A percentile compares a stretch with the other conserved stretches of the same genome.
Conservation (phyloP, 306 rosid species). For the Lagenaria siceraria region DNA sequence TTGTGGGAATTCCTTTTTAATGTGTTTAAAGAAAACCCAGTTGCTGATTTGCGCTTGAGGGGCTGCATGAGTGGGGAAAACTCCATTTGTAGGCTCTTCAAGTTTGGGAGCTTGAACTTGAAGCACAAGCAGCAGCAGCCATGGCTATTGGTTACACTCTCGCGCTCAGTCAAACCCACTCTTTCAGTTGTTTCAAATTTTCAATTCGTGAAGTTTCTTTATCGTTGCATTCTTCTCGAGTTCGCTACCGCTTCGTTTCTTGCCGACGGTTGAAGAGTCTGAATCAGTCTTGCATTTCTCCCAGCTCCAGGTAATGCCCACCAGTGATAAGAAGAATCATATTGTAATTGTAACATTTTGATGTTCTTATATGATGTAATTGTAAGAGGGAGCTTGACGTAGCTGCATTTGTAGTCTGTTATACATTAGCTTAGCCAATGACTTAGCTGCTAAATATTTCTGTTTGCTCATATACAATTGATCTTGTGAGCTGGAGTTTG, state of each 20-base stretch:
- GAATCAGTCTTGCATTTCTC: constrained; percentile 20
- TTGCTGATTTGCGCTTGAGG: constrained; percentile 11
- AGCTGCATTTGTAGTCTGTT: neutral
- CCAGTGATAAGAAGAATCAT: too few species aligned
- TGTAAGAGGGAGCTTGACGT: neutral
- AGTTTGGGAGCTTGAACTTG: constrained; percentile 44
- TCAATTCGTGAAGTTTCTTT: constrained; percentile 28
- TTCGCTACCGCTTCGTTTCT: constrained; percentile 54
- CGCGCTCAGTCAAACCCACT: constrained; percentile 18
- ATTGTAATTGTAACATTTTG: neutral
- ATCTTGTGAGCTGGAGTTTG: neutral
- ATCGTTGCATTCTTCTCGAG: constrained; percentile 23
- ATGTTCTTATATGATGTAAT: neutral
- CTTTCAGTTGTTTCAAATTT: constrained; percentile 17
- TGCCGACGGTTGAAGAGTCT: constrained; percentile 40
- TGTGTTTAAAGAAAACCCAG: constrained; percentile 1
- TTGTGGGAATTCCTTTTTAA: neutral
- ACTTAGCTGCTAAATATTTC: neutral
- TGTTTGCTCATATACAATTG: neutral
- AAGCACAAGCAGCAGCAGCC: constrained; percentile 17
- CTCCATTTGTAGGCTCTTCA: constrained; percentile 30
- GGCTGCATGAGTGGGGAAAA: constrained; percentile 78
- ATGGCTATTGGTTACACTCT: constrained; percentile 49
- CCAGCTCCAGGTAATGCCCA: constrained; percentile 19
- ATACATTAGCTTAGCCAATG: neutral